Evolutionary conservation across 805 yeast genomes (phyloP), one percentile per base, ranked within the genome.

Genomic region (Ogataea nonfermentans): DNA sequence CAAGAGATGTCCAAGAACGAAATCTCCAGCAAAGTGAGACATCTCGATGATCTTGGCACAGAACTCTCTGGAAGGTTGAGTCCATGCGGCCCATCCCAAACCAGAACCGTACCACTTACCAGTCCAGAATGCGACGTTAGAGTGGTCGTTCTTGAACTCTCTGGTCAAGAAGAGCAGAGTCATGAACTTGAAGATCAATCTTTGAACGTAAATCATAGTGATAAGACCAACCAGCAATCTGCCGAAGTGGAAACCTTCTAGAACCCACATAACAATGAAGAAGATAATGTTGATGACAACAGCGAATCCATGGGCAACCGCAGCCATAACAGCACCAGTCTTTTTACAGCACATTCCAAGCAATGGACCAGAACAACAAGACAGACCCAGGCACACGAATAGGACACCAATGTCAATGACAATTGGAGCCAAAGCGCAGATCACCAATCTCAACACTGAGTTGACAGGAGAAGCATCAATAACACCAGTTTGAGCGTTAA

Each of bases 41-140:
- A 86, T 67, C 71, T 93, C 99, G 55, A 91, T 86, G 48, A 83
- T 76, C 78, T 93, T 93, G 52, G 97, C 97, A 57, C 79, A 75
- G 60, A 87, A 87, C 71, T 93, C 99, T 75, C 99, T 87, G 37
- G 85, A 61, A 47, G 99, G 99, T 71, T 91, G 98, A 24, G 98
- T 82, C 74, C 85, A 78, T 14, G 97, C 96, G 76, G 83, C 79
- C 79, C 82, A 80, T 44, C 98, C 99, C 66, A 91, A 69, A 59
- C 95, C 93, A 45, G 86, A 74, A 44, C 95, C 93, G 65, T 90
- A 89, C 99, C 99, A 93, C 68, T 89, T 90, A 76, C 99, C 99
- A 43, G 96, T 86, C 99, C 99, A 93, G 95, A 95, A 93, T 20
- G 99, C 98, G 55, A 95, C 84, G 71, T 93, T 93, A 25, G 98